Conservation (phyloP, 257 asterid species). For the Echites panduratus region DNA sequence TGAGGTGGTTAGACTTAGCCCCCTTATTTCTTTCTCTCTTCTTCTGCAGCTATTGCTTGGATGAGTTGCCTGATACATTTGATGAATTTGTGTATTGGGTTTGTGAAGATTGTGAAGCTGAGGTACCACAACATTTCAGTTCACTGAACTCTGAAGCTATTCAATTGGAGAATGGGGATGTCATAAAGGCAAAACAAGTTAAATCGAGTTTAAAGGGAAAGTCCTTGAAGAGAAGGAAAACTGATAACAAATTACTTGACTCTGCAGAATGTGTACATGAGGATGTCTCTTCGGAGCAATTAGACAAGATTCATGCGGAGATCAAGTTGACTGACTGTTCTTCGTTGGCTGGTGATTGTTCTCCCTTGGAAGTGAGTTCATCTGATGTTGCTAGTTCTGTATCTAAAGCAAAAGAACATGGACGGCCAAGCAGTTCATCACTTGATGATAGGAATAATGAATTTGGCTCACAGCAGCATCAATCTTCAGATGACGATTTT, state of each 20-base stretch:
- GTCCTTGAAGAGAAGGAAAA: background rate
- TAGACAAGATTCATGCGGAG: background rate
- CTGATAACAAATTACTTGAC: background rate
- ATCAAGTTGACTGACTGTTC: background rate
- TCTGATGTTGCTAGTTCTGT: background rate
- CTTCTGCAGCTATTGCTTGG: conserved; percentile 62
- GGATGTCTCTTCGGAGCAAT: conserved; percentile 6
- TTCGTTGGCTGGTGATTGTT: conserved; percentile 6
- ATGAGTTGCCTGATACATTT: conserved; percentile 35
- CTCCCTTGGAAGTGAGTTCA: background rate
- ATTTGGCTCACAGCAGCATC: background rate
- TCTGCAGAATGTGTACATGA: conserved; percentile 1
- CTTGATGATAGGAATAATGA: background rate
- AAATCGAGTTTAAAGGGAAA: conserved; percentile 1
- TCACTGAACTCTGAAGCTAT: conserved; percentile 3
- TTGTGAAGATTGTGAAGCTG: conserved; percentile 54
- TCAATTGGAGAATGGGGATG: conserved; percentile 9
- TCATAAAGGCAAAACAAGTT: conserved; percentile 2
- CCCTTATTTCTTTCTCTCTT: background rate
- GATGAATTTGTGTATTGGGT: conserved; percentile 59
- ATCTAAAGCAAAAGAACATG: background rate
- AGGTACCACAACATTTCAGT: conserved; percentile 2
- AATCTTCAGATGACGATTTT: background rate
- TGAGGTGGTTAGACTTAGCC: background rate
- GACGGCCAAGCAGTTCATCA: background rate